Evolutionary conservation across 176 grass and related monocot genomes (phyloP).

Genomic region (Aechmea fasciata): DNA sequence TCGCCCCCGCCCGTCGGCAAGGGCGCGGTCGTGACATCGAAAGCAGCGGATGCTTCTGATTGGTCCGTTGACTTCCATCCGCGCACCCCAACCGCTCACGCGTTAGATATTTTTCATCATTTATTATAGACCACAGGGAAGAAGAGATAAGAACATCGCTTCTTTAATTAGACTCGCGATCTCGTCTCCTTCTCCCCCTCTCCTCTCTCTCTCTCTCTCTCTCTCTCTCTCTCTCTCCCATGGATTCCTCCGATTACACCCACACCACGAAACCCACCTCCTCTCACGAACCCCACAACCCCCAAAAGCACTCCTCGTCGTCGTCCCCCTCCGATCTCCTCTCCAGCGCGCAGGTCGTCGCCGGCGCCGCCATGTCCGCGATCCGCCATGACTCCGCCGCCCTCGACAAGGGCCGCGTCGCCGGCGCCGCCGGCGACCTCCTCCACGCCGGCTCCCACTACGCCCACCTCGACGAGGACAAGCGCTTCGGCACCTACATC

Average conservation of each 20-base stretch:
- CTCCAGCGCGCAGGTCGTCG: constrained; percentile 79
- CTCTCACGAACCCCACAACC: constrained; percentile 17
- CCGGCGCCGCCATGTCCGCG: constrained; percentile 55
- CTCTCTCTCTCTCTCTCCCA: not conserved
- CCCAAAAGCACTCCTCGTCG: not conserved
- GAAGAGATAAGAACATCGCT: constrained; percentile 7
- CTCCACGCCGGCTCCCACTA: constrained; percentile 73
- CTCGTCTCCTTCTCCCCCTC: not conserved
- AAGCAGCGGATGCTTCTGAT: too few species aligned
- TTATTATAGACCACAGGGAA: not conserved
- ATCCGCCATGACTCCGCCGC: constrained; percentile 48
- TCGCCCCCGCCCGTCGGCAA: too few species aligned
- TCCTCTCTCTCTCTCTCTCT: not conserved
- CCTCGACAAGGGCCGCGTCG: constrained; percentile 65
- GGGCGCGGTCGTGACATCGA: too few species aligned
- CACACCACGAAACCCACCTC: constrained; percentile 1
- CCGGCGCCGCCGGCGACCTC: constrained; percentile 55
- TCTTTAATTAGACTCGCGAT: not conserved
- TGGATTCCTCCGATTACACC: constrained; percentile 13
- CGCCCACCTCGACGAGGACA: constrained; percentile 69
- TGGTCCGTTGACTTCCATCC: too few species aligned
- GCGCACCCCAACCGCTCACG: too few species aligned
- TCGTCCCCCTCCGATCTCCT: constrained; percentile 32
- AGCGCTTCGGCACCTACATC: constrained; percentile 54
- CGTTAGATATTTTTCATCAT: constrained; percentile 1